Evolutionary conservation across 371 early-diverging fungal species (phyloP), one percentile per base, ranked within the genome.

Genomic region (Mucor piriformis): DNA sequence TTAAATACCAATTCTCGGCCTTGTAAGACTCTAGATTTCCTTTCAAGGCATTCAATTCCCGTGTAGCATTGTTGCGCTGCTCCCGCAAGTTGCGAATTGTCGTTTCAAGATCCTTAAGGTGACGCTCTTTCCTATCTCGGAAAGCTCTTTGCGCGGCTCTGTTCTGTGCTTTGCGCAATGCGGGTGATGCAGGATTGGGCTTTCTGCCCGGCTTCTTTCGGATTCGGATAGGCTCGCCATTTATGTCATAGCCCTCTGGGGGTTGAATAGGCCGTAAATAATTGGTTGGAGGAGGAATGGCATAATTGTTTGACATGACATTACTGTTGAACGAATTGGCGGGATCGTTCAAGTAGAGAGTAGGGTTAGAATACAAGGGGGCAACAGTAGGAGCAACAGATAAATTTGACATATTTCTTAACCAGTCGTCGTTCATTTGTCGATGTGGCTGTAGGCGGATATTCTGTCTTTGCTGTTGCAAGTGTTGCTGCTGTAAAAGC

Each of bases 71-170:
- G 44, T 78, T 67, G 40, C 80, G 72, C 48, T 72, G 79, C 33
- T 87, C 84, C 27, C 82, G 73, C 21, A 91, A 68, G 15, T 79
- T 78, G 50, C 79, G 74, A 54, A 91, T 86, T 2, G 82, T 77
- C 29, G 62, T 71, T 61, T 91, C 91, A 11, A 91, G 69, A 10
- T 84, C 77, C 27, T 78, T 69, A 10, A 89, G 62, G 50, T 91
- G 87, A n/a, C 80, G 69, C 64, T 90, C 88, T 70, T 89, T 89
- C 47, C 91, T 83, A 66, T 91, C 89, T 15, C 91, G 78, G 63
- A 91, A 91, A 0, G 91, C 91, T 3, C 91, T 72, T 61, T 91
- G 91, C 0, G 91, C 91, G 10, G 90, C 91, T 27, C 91, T 67
- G 67, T 91, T 91, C 64, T 91, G 91, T 3, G 88, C 91, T 50